A percentile compares a stretch with the other conserved stretches of the same genome.
These are phyloP conservation scores for Paraglomus brasilianum DNA, from an alignment of 192 early-diverging fungal species.

Conservation along the genomic window DNA sequence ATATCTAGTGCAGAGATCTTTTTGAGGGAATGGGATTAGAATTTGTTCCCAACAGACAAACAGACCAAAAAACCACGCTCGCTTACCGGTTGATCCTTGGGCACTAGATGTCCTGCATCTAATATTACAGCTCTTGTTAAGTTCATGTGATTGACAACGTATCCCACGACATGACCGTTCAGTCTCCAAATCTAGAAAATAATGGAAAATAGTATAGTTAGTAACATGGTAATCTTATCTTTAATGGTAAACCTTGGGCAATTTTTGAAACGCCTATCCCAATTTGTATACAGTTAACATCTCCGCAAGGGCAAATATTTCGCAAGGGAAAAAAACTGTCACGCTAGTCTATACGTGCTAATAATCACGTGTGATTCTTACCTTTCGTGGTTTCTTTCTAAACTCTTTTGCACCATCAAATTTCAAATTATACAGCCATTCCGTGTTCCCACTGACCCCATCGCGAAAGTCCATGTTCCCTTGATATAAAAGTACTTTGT, in stretches of 20 bases:
- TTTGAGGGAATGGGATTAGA: not conserved
- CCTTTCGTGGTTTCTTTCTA: constrained; percentile 49
- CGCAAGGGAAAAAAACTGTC: too few species aligned
- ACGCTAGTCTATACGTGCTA: too few species aligned
- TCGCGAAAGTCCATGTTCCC: constrained; percentile 86
- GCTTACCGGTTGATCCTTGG: constrained; percentile 59
- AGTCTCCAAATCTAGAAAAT: constrained; percentile 35
- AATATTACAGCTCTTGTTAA: constrained; percentile 60
- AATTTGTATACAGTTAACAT: too few species aligned
- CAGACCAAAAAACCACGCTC: not conserved
- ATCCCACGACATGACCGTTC: constrained; percentile 52
- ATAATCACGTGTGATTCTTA: constrained; percentile 32
- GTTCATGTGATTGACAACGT: constrained; percentile 51
- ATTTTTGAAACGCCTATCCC: too few species aligned
- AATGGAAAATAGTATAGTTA: not conserved
- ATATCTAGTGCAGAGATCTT: constrained; percentile 34
- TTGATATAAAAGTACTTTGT: constrained; percentile 66
- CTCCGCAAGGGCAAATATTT: too few species aligned
- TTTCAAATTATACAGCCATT: constrained; percentile 65
- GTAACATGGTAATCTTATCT: not conserved
- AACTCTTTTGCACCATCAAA: constrained; percentile 50
- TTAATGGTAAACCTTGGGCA: too few species aligned
- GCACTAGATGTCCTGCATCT: constrained; percentile 74
- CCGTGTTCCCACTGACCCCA: constrained; percentile 60
- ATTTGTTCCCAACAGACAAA: not conserved